Conservation (phyloP, 176 grass and related monocot species). For the Tillandsia fasciculata region DNA sequence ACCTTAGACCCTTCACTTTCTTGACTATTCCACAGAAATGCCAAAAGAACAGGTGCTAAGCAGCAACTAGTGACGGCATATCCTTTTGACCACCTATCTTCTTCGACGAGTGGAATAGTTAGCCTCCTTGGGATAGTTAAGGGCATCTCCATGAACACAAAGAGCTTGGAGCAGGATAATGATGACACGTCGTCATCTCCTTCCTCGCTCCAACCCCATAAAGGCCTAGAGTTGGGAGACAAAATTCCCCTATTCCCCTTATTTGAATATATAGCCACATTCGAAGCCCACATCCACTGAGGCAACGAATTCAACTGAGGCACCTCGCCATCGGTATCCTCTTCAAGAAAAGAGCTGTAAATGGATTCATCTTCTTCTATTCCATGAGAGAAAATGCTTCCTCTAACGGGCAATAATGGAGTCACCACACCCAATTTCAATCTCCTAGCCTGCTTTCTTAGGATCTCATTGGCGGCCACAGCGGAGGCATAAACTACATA, state of each 20-base stretch:
- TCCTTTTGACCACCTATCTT: constrained; percentile 84
- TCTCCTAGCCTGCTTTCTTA: constrained; percentile 76
- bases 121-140: constrained; percentile 82
- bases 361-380: constrained; percentile 57
- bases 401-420: constrained; percentile 77
- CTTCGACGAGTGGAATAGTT: constrained; percentile 80
- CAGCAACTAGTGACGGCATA: constrained; percentile 72
- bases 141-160: constrained; percentile 73
- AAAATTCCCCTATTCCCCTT: constrained; percentile 42
- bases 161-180: constrained; percentile 50
- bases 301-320: constrained; percentile 57
- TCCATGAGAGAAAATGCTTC: constrained; percentile 66
- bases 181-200: constrained; percentile 39
- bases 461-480: constrained; percentile 80
- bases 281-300: constrained; percentile 99
- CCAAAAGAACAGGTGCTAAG: constrained; percentile 65
- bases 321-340: constrained; percentile 40
- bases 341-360: constrained; percentile 74
- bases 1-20: constrained; percentile 36
- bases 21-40: constrained; percentile 55
- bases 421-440: constrained; percentile 80
- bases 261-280: constrained; percentile 98
- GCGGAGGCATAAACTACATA: constrained; percentile 81
- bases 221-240: constrained; percentile 57
- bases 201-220: constrained; percentile 96